phyloP scores from a whole-genome alignment of 179 eudicot genomes.

The Patellifolia procumbens region DNA sequence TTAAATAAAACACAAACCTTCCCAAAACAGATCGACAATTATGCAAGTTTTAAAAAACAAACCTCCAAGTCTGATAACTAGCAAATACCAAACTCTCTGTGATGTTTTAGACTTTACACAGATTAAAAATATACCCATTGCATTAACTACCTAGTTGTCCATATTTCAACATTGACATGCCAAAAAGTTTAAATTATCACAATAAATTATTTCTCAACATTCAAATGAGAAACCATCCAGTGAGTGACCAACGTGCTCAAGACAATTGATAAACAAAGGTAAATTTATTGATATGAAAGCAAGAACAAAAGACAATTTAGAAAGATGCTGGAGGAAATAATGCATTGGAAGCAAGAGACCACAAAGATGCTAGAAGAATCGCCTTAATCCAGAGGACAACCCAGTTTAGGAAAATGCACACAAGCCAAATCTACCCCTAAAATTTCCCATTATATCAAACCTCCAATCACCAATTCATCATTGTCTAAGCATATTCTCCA shows the following conservation, averaged over 20 bases:
- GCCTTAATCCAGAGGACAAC: neutral
- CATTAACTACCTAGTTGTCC: neutral
- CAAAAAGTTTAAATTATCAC: neutral
- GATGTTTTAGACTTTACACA: neutral
- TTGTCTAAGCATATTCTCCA: too few relatives aligned
- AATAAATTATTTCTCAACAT: neutral
- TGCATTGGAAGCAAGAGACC: neutral
- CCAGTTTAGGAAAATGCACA: neutral
- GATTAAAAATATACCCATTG: neutral
- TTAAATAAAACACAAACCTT: neutral
- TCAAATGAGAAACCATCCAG: neutral
- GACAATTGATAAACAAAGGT: neutral
- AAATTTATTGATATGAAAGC: neutral
- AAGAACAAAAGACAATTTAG: neutral
- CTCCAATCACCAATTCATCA: neutral
- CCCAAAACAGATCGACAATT: neutral
- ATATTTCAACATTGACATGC: neutral
- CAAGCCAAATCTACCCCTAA: neutral
- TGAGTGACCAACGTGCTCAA: neutral
- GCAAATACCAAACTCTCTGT: neutral
- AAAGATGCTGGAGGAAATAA: too few relatives aligned
- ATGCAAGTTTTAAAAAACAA: neutral
- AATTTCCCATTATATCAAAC: neutral
- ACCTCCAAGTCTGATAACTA: neutral
- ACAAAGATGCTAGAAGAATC: neutral